These are phyloP conservation scores for Pestalotiopsis sp. DNA, from an alignment of 2,329 filamentous ascomycete species.

Conservation along the genomic window DNA sequence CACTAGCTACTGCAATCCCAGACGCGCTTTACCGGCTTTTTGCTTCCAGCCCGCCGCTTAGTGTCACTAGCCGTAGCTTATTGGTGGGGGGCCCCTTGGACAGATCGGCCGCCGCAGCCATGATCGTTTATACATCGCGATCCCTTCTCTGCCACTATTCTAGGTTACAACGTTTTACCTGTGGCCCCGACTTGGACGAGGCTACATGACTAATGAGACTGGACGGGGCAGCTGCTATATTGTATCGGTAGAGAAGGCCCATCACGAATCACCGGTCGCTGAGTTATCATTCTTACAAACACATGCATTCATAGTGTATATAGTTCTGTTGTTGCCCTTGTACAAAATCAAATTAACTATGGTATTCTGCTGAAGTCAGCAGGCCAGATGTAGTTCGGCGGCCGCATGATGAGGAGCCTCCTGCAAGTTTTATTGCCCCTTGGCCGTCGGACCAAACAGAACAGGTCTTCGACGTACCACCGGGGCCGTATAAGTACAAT, in stretches of 20 bases:
- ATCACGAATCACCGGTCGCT: background rate
- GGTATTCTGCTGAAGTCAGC: conserved; percentile 13
- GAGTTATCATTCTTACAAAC: background rate
- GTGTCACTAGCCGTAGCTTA: background rate
- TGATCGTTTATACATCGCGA: background rate
- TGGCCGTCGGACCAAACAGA: background rate
- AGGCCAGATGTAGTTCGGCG: conserved; percentile 14
- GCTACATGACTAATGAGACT: background rate
- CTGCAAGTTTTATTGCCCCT: background rate
- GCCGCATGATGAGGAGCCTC: background rate
- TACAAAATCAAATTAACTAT: conserved; percentile 17
- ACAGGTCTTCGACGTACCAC: background rate
- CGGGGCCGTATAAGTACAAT: conserved; percentile 1
- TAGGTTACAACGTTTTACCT: no score
- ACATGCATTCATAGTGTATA: background rate
- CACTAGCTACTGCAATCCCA: background rate
- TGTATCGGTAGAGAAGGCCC: background rate
- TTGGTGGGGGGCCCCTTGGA: background rate
- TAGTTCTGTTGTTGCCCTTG: background rate
- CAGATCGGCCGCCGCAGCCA: background rate
- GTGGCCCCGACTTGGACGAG: background rate
- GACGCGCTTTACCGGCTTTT: background rate
- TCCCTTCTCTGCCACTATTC: background rate
- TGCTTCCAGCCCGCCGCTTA: background rate
- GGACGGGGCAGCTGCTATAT: background rate